Evolutionary conservation across 2,329 filamentous ascomycete species (phyloP), one percentile per base, ranked within the genome.

Genomic region (Scedosporium boydii): DNA sequence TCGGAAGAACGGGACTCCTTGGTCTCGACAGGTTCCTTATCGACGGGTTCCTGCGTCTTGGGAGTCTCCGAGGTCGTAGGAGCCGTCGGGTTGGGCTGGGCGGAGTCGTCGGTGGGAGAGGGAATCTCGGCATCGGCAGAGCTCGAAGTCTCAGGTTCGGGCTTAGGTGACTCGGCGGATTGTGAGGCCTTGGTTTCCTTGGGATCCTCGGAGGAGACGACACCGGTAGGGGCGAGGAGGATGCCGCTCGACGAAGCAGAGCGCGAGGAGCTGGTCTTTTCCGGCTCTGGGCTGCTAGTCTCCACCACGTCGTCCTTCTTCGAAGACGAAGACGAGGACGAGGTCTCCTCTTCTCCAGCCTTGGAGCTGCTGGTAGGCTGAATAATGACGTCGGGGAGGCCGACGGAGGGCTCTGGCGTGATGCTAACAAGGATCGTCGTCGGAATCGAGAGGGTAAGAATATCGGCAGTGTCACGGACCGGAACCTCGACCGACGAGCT

Each of bases 191-290:
- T 38, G 34, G 44, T 21, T 1, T 48, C 44, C 44, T 48, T 21
- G 6, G 51, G 23, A 3, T 55, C 51, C 51, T 55, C 64, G 16
- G 67, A 65, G 4, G 70, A 71, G 21, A 73, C 71, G 26, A 71
- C 67, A 27, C 72, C 72, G 6, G 70, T 74, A 21, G 71, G 71
- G 10, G 69, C 72, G 12, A 73, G 61, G 4, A 73, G 64, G 60
- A 74, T 71, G 18, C 64, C 64, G 9, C 58, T 48, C n/a, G 61
- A 23, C 12, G 62, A 57, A 23, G 23, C 26, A 23, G n/a, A 12
- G 16, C 57, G 53, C 9, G 59, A 53, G 2, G 70, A 66, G 34
- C 68, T 63, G 58, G 65, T 67, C 27, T 65, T 63, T 23, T 42
- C 41, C 1, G 48, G 34, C 9, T 34, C 41, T 12, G 63, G 21